Conservation (phyloP, 495 filamentous ascomycete species). For the Talaromyces stipitatus region DNA sequence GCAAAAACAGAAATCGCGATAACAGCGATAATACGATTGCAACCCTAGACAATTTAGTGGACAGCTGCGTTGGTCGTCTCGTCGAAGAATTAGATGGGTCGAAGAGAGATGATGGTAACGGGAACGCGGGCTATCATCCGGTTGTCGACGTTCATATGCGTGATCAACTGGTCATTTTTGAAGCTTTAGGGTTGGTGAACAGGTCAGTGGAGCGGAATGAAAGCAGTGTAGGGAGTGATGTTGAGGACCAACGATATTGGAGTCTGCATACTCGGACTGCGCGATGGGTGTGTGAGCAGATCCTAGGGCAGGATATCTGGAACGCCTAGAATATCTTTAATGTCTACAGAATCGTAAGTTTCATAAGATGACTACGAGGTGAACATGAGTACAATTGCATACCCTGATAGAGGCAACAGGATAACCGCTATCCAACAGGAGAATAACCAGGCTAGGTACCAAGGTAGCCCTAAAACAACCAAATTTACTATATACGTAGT, state of each 20-base stretch:
- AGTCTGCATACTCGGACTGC: conserved; percentile 66
- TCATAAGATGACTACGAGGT: no score
- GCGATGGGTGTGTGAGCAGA: conserved; percentile 57
- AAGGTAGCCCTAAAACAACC: no score
- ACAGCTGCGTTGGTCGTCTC: conserved; percentile 49
- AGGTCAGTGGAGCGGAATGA: conserved; percentile 1
- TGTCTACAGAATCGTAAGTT: no score
- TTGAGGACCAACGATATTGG: conserved; percentile 39
- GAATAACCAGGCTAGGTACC: no score
- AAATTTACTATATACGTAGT: no score
- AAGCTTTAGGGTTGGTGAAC: conserved; percentile 48
- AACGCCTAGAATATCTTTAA: no score
- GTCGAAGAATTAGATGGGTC: conserved; percentile 41
- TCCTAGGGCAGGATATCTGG: conserved; percentile 17
- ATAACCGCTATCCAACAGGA: no score
- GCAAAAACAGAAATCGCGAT: conserved; percentile 8
- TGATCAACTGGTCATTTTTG: conserved; percentile 78
- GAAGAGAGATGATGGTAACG: neutral
- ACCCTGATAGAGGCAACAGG: no score
- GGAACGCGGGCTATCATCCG: conserved; percentile 9
- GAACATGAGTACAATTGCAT: no score
- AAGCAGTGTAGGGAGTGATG: conserved; percentile 15
- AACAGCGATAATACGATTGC: neutral
- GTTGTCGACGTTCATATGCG: conserved; percentile 64
- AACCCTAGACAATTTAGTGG: conserved; percentile 22